Percentiles rank a stretch among this genome's conserved stretches.
These are phyloP conservation scores for Murraya paniculata DNA, from an alignment of 345 rosid genomes.

Conservation along the genomic window DNA sequence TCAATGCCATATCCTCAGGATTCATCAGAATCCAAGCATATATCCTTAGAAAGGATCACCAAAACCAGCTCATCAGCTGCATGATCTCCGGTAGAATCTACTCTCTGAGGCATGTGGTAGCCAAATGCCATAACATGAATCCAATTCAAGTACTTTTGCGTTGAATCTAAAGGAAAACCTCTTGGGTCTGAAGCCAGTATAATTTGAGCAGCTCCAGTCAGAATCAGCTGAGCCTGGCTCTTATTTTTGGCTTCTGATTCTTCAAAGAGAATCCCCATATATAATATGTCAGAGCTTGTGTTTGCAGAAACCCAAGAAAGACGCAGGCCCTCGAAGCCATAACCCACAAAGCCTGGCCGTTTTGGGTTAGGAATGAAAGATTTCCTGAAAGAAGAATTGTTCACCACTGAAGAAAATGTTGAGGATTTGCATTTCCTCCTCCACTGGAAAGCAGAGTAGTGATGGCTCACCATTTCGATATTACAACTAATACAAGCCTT, in stretches of 20 bases:
- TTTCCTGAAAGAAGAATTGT: background rate
- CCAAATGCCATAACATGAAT: slow-evolving; percentile 13
- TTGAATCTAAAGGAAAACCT: slow-evolving; percentile 15
- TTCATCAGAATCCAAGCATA: slow-evolving; percentile 29
- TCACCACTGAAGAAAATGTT: background rate
- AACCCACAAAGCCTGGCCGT: background rate
- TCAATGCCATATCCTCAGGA: slow-evolving; percentile 5
- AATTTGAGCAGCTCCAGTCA: background rate
- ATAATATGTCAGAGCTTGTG: background rate
- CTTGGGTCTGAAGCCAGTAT: background rate
- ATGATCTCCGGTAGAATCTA: slow-evolving; percentile 13
- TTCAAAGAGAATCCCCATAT: slow-evolving; percentile 1
- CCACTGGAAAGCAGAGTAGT: background rate
- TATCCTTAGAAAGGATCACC: slow-evolving; percentile 36
- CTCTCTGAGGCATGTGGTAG: background rate
- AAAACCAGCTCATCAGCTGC: slow-evolving; percentile 28
- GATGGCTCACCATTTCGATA: no score
- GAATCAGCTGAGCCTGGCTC: slow-evolving; percentile 10
- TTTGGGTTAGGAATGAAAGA: background rate
- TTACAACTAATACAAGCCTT: no score
- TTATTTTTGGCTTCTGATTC: background rate
- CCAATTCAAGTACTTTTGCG: slow-evolving; percentile 20
- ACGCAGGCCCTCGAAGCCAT: slow-evolving; percentile 22
- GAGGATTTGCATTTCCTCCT: background rate
- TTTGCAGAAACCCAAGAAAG: slow-evolving; percentile 15